Evolutionary conservation across 2,329 filamentous ascomycete species (phyloP).

Genomic region (Graphium sp.): DNA sequence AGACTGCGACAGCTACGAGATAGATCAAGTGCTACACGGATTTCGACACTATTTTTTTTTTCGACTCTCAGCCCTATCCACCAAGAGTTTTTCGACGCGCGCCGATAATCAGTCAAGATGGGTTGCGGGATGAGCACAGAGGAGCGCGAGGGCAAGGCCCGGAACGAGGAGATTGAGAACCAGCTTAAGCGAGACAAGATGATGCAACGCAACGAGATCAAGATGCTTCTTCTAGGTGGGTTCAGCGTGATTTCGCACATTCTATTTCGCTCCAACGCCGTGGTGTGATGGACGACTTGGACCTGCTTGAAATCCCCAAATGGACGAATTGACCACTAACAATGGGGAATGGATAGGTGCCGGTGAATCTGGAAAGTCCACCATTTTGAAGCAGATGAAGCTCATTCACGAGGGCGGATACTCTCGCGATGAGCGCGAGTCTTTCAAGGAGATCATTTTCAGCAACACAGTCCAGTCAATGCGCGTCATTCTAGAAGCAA

Average conservation of each 20-base stretch:
- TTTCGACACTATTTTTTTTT: slow-evolving; percentile 2
- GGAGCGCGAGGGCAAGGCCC: slow-evolving; percentile 99
- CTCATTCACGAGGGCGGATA: slow-evolving; percentile 98
- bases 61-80: slow-evolving; percentile 5
- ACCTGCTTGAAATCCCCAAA: slow-evolving; percentile 11
- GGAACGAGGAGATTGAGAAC: slow-evolving; percentile 99
- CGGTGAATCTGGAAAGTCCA: slow-evolving; percentile 88
- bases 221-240: slow-evolving; percentile 94
- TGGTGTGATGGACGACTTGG: no score
- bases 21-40: neutral
- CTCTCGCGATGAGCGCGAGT: slow-evolving; percentile 69
- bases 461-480: slow-evolving; percentile 55
- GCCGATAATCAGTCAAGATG: slow-evolving; percentile 77
- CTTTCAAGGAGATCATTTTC: slow-evolving; percentile 56
- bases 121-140: slow-evolving; percentile 99
- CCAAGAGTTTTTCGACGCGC: slow-evolving; percentile 6
- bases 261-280: no score
- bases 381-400: slow-evolving; percentile 98
- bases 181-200: slow-evolving; percentile 97
- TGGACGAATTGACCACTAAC: no score
- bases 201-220: slow-evolving; percentile 99
- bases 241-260: no score
- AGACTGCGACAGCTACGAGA: neutral
- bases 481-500: slow-evolving; percentile 52
- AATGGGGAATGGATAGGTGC: slow-evolving; percentile 43